Evolutionary conservation across 2,329 filamentous ascomycete genomes (phyloP).

Genomic region (Cytospora chrysosperma): DNA sequence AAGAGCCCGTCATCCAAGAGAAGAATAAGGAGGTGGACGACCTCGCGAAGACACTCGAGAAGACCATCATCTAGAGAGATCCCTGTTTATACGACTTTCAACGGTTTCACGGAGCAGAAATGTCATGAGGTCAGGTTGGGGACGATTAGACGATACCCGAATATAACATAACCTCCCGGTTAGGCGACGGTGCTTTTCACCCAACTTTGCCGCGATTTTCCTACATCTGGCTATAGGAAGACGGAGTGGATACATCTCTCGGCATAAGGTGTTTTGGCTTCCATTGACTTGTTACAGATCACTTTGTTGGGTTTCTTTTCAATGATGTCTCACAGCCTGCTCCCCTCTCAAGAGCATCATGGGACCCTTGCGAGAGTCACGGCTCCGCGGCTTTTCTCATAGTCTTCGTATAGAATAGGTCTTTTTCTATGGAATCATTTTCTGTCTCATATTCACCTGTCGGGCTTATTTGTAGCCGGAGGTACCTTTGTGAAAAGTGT

Average conservation of each 20-base stretch:
- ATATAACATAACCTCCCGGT: conserved; percentile 23
- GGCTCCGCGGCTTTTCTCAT: background rate
- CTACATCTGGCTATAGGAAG: background rate
- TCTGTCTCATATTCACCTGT: background rate
- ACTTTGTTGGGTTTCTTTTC: background rate
- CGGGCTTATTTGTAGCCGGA: background rate
- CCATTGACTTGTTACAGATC: background rate
- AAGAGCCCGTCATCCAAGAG: conserved; percentile 68
- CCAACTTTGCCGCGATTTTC: background rate
- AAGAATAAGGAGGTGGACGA: conserved; percentile 79
- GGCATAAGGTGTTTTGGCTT: background rate
- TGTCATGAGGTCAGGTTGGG: conserved; percentile 20
- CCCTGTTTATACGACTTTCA: background rate
- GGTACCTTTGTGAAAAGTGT: background rate
- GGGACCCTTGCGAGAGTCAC: background rate
- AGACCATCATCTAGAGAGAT: conserved; percentile 56
- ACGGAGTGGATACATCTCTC: background rate
- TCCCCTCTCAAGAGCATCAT: background rate
- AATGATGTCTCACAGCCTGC: background rate
- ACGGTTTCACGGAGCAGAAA: conserved; percentile 21
- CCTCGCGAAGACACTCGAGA: conserved; percentile 71
- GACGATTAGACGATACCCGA: conserved; percentile 27
- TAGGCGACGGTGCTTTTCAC: conserved; percentile 15
- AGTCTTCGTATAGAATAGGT: background rate
- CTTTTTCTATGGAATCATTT: background rate